Evolutionary conservation across 768 basidiomycete genomes (phyloP), one percentile per base, ranked within the genome.

Genomic region (Podaxis pistillaris): DNA sequence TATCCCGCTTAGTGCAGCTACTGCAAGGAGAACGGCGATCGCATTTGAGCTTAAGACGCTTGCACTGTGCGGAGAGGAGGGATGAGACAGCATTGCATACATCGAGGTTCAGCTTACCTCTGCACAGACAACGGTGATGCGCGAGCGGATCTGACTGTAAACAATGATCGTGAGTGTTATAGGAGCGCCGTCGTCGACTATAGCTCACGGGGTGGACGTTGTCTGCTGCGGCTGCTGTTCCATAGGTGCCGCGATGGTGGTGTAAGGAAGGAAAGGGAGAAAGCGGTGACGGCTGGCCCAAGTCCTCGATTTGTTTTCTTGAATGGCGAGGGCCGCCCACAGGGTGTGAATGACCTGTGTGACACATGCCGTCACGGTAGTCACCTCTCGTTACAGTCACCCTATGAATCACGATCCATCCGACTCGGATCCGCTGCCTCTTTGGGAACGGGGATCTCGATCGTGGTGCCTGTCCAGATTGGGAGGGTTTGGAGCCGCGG

Each of bases 31-130:
- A 85, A 22, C 87, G 83, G 41, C 92, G 79, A 75, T 94, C 92
- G 70, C 92, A 94, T 76, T 88, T 92, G 58, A 94, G 81, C 68
- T 94, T 94, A 58, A 94, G 81, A 3, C 92, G 90, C 73, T 94
- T 94, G 78, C 92, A 94, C 89, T 94, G 70, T 2, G 46, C 53
- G 9, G n/a, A 30, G 33, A 51, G 52, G n/a, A 41, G 44, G 56
- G 62, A 64, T 63, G 59, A 64, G 61, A 19, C 24, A 37, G 13
- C 41, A 26, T 44, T 22, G 53, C 30, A 54, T 46, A 33, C 11
- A 49, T 51, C 22, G 15, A 24, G 30, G 33, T 6, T 33, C 17
- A n/a, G 33, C 64, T 24, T 44, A 67, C 66, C 64, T 67, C 66
- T 46, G 56, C 61, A 57, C 68, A 69, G 24, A 69, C 68, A 17